A percentile compares a stretch with the other conserved stretches of the same genome.
phyloP scores from a whole-genome alignment of 2,329 filamentous ascomycete genomes.

The Neodidymelliopsis sp. region DNA sequence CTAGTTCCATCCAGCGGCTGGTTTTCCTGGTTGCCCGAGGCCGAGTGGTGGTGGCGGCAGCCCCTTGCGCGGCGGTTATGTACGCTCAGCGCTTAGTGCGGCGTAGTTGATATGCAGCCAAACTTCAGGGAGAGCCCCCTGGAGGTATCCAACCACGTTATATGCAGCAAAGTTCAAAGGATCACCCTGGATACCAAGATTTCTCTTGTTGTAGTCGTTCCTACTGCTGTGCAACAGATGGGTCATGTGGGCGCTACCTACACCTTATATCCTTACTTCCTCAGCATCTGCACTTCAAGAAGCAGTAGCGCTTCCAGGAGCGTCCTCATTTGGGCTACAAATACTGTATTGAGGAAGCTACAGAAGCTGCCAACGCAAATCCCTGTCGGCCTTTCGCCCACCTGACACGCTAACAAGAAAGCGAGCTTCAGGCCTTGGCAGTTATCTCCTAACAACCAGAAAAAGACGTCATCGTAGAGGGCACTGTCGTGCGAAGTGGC shows the following conservation, averaged over 20 bases:
- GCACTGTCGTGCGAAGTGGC: not conserved
- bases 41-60: conserved; percentile 2
- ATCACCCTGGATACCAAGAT: conserved; percentile 1
- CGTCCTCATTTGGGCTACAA: not conserved
- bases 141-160: not conserved
- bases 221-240: not conserved
- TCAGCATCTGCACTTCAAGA: not conserved
- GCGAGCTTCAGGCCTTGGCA: not conserved
- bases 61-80: conserved; percentile 15
- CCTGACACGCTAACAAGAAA: not conserved
- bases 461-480: not conserved
- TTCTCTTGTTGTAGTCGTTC: not conserved
- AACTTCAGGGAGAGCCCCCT: not conserved
- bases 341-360: not conserved
- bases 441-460: not conserved
- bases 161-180: not conserved
- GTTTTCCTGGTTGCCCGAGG: not conserved
- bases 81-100: conserved; percentile 18
- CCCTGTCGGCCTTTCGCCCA: not conserved
- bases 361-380: not conserved
- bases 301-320: not conserved
- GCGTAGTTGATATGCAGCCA: conserved; percentile 12
- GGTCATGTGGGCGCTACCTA: not conserved
- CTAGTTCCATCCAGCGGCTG: not conserved
- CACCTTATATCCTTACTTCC: not conserved